These are phyloP conservation scores for Russula earlei DNA, from an alignment of 768 basidiomycete genomes.

Conservation along the genomic window DNA sequence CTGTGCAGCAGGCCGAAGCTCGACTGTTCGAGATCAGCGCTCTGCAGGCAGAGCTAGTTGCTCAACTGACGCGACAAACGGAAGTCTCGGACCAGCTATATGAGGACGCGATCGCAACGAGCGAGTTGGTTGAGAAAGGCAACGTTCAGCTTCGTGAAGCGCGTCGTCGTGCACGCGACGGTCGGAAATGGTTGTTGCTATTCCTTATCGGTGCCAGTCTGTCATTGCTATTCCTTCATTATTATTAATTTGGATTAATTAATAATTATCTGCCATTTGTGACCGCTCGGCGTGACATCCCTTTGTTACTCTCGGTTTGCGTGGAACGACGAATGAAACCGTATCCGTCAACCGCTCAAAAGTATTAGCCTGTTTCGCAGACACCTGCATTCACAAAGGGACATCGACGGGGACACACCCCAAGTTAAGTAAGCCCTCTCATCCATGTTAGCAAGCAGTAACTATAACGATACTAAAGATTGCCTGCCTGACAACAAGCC, in stretches of 20 bases:
- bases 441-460: not conserved
- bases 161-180: conserved; percentile 74
- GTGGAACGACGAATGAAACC: too few species aligned
- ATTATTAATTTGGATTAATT: too few species aligned
- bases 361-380: not conserved
- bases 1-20: conserved; percentile 87
- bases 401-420: not conserved
- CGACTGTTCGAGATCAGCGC: conserved; percentile 88
- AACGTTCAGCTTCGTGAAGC: conserved; percentile 89
- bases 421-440: not conserved
- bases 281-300: not conserved
- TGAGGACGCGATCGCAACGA: conserved; percentile 86
- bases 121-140: conserved; percentile 79
- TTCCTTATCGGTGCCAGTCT: conserved; percentile 90
- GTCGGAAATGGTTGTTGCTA: conserved; percentile 80
- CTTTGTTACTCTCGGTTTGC: too few species aligned
- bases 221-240: conserved; percentile 87
- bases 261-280: not conserved
- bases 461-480: not conserved
- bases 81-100: conserved; percentile 90
- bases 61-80: conserved; percentile 80
- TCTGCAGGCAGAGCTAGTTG: conserved; percentile 85
- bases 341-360: too few species aligned
- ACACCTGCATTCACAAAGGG: not conserved
- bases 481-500: not conserved